These are phyloP conservation scores for Monilinia fructigena DNA, from an alignment of 2,329 filamentous ascomycete species.

Conservation along the genomic window DNA sequence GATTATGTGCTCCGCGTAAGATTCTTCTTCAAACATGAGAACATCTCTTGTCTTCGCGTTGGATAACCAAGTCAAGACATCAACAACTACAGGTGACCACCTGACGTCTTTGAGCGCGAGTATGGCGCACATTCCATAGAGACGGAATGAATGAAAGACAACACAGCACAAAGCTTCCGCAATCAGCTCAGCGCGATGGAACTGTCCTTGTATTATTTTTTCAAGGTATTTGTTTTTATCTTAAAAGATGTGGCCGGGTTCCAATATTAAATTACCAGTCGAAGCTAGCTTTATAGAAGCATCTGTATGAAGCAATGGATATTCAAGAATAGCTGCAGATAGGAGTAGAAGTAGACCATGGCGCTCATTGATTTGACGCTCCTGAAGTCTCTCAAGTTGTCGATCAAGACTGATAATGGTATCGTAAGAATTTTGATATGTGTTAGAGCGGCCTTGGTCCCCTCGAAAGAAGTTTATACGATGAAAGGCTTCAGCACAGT, in stretches of 20 bases:
- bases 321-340: conserved; percentile 42
- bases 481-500: conserved; percentile 64
- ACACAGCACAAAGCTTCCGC: conserved; percentile 12
- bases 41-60: conserved; percentile 1
- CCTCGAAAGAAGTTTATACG: neutral
- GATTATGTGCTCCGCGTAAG: neutral
- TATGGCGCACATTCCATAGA: neutral
- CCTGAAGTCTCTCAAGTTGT: conserved; percentile 22
- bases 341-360: conserved; percentile 65
- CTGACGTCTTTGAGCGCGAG: neutral
- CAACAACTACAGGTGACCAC: too few species aligned
- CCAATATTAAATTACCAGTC: neutral
- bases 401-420: conserved; percentile 23
- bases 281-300: neutral
- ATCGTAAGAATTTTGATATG: neutral
- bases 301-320: neutral
- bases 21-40: conserved; percentile 2
- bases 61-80: neutral
- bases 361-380: conserved; percentile 64
- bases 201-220: neutral
- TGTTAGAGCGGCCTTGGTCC: neutral
- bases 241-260: neutral
- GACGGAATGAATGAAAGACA: conserved; percentile 7
- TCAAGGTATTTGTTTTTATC: neutral
- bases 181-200: conserved; percentile 39